Evolutionary conservation across 23 red algal species (phyloP).

Genomic region (Agarophyton chilense): DNA sequence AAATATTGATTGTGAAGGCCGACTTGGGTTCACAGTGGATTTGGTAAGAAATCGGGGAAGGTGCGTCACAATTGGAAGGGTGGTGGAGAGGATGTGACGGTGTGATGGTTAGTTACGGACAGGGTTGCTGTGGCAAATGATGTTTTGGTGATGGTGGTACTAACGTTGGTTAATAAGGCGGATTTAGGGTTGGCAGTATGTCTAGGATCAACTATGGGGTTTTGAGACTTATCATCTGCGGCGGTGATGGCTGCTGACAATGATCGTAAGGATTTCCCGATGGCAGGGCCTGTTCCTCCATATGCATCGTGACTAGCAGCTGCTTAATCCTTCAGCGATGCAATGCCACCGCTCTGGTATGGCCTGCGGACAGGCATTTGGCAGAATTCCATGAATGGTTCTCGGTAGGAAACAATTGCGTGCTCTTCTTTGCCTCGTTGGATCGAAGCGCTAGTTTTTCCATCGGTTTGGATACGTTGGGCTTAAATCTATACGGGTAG

Average conservation of each 20-base stretch:
- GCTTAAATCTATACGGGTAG: constrained; percentile 28
- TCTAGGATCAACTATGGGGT: not conserved
- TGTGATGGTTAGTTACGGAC: too few relatives aligned
- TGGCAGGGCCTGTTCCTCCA: constrained; percentile 50
- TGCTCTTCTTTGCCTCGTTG: constrained; percentile 31
- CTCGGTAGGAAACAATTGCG: constrained; percentile 1
- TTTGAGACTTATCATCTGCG: constrained; percentile 5
- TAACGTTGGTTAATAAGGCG: too few relatives aligned
- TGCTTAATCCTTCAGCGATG: constrained; percentile 45
- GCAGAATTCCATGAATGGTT: constrained; percentile 1
- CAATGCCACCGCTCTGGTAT: constrained; percentile 25
- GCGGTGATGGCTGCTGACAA: constrained; percentile 48
- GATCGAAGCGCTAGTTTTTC: constrained; percentile 49
- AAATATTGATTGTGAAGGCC: too few relatives aligned
- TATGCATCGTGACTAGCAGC: constrained; percentile 56
- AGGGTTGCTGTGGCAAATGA: too few relatives aligned
- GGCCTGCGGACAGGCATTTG: not conserved
- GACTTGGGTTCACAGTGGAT: too few relatives aligned
- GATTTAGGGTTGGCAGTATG: too few relatives aligned
- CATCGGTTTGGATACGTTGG: constrained; percentile 23
- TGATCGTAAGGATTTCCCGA: constrained; percentile 34
- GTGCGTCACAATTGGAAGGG: too few relatives aligned
- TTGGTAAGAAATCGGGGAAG: too few relatives aligned
- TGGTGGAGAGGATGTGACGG: too few relatives aligned
- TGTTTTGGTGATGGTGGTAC: too few relatives aligned